A percentile compares a stretch with the other conserved stretches of the same genome.
phyloP scores from a whole-genome alignment of 805 yeast species.

The Starmerella khaoyaiensis region DNA sequence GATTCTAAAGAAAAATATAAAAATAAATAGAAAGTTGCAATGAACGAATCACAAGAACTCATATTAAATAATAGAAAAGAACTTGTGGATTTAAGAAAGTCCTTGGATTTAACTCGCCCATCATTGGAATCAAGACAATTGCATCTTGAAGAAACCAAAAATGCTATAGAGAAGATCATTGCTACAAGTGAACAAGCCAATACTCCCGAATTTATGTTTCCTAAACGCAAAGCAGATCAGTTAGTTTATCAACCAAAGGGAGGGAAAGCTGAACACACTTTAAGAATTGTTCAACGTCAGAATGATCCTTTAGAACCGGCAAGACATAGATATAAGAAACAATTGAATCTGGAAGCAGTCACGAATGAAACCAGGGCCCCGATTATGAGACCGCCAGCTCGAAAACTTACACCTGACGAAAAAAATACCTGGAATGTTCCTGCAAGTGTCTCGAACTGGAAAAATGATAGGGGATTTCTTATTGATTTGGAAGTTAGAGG shows the following conservation, averaged over 20 bases:
- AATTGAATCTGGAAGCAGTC: conserved; percentile 2
- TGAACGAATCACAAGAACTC: too few species aligned
- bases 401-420: conserved; percentile 52
- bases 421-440: conserved; percentile 79
- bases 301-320: conserved; percentile 84
- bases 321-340: conserved; percentile 45
- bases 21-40: too few species aligned
- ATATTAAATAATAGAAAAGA: too few species aligned
- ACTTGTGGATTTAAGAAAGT: conserved; percentile 27
- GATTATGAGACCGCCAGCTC: conserved; percentile 38
- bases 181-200: neutral
- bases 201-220: neutral
- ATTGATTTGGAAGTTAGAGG: conserved; percentile 68
- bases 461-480: conserved; percentile 81
- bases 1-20: too few species aligned
- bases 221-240: conserved; percentile 35
- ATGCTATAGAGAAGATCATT: conserved; percentile 43
- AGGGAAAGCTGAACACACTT: conserved; percentile 31
- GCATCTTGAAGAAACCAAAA: conserved; percentile 44
- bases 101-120: conserved; percentile 25
- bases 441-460: conserved; percentile 88
- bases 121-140: conserved; percentile 26
- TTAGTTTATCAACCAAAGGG: conserved; percentile 35
- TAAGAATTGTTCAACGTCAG: conserved; percentile 53
- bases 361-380: conserved; percentile 31